phyloP scores from a whole-genome alignment of 2,329 filamentous ascomycete species.

The Phaeosphaeria sp. region DNA sequence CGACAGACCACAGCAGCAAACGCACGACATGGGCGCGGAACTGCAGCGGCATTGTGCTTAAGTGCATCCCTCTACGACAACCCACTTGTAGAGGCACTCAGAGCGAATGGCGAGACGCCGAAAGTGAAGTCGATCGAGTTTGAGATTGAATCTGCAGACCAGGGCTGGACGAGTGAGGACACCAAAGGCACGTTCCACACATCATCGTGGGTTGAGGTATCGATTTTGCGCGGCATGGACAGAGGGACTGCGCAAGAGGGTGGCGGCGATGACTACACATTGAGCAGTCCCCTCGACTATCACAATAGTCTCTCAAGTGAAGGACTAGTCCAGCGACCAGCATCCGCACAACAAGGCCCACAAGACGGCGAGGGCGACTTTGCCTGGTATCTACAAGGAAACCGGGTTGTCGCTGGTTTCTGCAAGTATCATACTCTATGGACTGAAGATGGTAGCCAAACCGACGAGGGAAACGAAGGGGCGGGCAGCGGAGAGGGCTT shows the following conservation, averaged over 20 bases:
- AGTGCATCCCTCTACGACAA: constrained; percentile 16
- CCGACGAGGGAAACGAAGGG: constrained; percentile 26
- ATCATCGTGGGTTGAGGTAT: constrained; percentile 43
- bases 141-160: constrained; percentile 31
- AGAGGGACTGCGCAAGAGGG: not conserved
- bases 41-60: constrained; percentile 19
- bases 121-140: constrained; percentile 35
- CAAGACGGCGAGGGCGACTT: constrained; percentile 30
- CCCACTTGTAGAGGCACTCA: constrained; percentile 7
- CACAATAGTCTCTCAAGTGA: constrained; percentile 7
- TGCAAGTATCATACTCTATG: constrained; percentile 28
- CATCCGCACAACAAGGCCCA: constrained; percentile 22
- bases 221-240: constrained; percentile 30
- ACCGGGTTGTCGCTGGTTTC: constrained; percentile 27
- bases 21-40: constrained; percentile 13
- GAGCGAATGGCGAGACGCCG: constrained; percentile 15
- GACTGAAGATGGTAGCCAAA: constrained; percentile 6
- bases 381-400: constrained; percentile 44
- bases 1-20: not conserved
- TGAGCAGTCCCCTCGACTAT: constrained; percentile 10
- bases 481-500: constrained; percentile 37
- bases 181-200: constrained; percentile 34
- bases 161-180: constrained; percentile 42
- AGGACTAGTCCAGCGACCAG: constrained; percentile 28
- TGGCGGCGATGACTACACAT: not conserved